Base-by-base conservation (phyloP, 106 monocot genomes). In the Triglochin maritima region DNA sequence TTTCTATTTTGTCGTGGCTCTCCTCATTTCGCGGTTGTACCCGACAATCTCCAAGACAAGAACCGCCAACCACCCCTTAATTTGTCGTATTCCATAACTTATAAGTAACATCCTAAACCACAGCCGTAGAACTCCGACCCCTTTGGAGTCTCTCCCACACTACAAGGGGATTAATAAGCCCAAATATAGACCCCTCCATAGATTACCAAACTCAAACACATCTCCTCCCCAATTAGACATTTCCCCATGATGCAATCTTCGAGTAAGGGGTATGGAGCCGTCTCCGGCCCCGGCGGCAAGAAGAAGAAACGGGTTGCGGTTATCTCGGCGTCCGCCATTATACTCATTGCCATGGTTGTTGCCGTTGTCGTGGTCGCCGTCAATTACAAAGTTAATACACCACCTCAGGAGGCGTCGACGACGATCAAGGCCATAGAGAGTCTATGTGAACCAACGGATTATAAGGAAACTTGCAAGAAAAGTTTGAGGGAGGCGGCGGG, bases 371-470 rank as follows among this genome's bases (percentile, higher is more conserved):
- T 74, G 48, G 44, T 47, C 42, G 51, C 68, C 61, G 48, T 12
- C 64, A 48, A 8, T n/a, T 11, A 12, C 10, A 6, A 4, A 3
- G 2, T 8, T 1, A 4, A 9, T 17, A 6, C 42, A 15, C 29
- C 68, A 3, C 29, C 63, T 41, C 29, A 46, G 3, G 56, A 15
- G 3, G 2, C 59, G 41, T 50, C 59, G 5, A 54, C 77, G 16
- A 71, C 79, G 2, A 60, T 73, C 4, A 88, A 82, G 74, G 62
- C 84, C 3, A 71, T 88, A 49, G 29, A 81, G 56, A 57, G 79
- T 46, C 77, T 88, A 4, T 88, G 88, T 72, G 77, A 81, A 71
- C 81, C 84, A 9, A 84, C 88, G 16, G 84, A 88, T 61, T 88
- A 81, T 74, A 66, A 43, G 54, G 63, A 77, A 15, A 63, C 58